Percentiles rank a stretch among this genome's conserved stretches.
phyloP scores from a whole-genome alignment of 129 eudicot species.

The Helichrysum umbraculigerum region DNA sequence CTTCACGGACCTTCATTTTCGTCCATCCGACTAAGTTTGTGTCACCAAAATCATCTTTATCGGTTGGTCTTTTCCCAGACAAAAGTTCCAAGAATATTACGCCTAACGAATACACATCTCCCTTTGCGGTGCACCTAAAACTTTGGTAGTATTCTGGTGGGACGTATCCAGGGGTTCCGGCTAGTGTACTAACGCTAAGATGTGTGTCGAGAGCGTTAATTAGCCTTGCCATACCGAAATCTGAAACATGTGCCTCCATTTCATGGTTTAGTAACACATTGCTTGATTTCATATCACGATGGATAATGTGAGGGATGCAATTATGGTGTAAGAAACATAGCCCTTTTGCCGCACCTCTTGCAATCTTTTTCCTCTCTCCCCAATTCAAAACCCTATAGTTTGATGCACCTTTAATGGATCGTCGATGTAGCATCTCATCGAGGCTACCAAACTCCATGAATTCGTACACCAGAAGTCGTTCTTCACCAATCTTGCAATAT shows the following conservation, averaged over 20 bases:
- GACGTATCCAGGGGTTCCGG: slow-evolving; percentile 90
- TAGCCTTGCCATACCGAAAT: slow-evolving; percentile 89
- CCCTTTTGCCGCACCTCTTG: slow-evolving; percentile 80
- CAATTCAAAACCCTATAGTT: slow-evolving; percentile 48
- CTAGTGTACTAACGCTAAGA: slow-evolving; percentile 75
- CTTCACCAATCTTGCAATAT: slow-evolving; percentile 80
- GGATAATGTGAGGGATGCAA: slow-evolving; percentile 84
- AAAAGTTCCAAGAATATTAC: slow-evolving; percentile 74
- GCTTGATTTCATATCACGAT: slow-evolving; percentile 92
- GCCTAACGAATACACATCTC: slow-evolving; percentile 85
- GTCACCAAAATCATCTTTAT: slow-evolving; percentile 89
- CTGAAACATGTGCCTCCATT: slow-evolving; percentile 86
- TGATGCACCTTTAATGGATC: slow-evolving; percentile 30
- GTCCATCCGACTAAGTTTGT: slow-evolving; percentile 89
- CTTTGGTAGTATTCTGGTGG: slow-evolving; percentile 95
- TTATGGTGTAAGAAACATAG: slow-evolving; percentile 84
- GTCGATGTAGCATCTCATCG: slow-evolving; percentile 79
- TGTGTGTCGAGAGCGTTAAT: slow-evolving; percentile 88
- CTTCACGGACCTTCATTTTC: slow-evolving; percentile 87
- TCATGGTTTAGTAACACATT: slow-evolving; percentile 75
- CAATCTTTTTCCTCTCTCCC: slow-evolving; percentile 77
- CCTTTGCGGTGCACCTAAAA: slow-evolving; percentile 82
- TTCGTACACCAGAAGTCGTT: slow-evolving; percentile 73
- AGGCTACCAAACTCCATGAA: slow-evolving; percentile 86
- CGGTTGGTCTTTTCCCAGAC: slow-evolving; percentile 80